phyloP scores from a whole-genome alignment of 306 rosid species.

The Quercus dentata region DNA sequence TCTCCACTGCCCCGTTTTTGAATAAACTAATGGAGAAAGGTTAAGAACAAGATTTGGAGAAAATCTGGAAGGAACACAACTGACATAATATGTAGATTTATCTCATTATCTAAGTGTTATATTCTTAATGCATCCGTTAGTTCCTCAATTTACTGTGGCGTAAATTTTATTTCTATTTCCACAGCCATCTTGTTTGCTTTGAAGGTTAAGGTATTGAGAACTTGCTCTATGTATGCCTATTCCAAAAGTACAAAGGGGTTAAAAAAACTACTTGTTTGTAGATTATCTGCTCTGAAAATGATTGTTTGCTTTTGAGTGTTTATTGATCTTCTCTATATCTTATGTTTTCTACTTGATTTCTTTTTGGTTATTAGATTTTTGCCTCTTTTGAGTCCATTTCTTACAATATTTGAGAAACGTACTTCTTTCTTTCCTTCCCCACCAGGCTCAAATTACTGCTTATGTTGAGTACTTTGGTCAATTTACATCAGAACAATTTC shows the following conservation, averaged over 20 bases:
- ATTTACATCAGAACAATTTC: slow-evolving; percentile 89
- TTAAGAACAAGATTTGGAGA: too few species aligned
- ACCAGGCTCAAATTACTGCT: slow-evolving; percentile 84
- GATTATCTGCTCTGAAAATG: background rate
- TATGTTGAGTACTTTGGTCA: slow-evolving; percentile 92
- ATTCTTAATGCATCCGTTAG: too few species aligned
- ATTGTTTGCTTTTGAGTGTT: background rate
- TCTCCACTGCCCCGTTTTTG: too few species aligned
- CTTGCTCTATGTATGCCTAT: background rate
- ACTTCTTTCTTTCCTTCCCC: slow-evolving; percentile 14
- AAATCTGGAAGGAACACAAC: too few species aligned
- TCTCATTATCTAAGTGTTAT: too few species aligned
- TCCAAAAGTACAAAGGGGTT: background rate
- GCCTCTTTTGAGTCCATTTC: slow-evolving; percentile 2
- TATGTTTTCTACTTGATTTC: background rate
- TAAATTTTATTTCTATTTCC: too few species aligned
- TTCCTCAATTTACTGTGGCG: too few species aligned
- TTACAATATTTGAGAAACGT: background rate
- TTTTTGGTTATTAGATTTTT: background rate
- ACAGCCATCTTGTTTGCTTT: background rate
- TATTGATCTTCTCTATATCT: background rate
- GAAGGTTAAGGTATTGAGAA: background rate
- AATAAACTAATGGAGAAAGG: too few species aligned
- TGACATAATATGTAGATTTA: too few species aligned
- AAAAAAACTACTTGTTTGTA: background rate